Conservation (phyloP, 495 filamentous ascomycete genomes). For the Penicillium bialowiezense region DNA sequence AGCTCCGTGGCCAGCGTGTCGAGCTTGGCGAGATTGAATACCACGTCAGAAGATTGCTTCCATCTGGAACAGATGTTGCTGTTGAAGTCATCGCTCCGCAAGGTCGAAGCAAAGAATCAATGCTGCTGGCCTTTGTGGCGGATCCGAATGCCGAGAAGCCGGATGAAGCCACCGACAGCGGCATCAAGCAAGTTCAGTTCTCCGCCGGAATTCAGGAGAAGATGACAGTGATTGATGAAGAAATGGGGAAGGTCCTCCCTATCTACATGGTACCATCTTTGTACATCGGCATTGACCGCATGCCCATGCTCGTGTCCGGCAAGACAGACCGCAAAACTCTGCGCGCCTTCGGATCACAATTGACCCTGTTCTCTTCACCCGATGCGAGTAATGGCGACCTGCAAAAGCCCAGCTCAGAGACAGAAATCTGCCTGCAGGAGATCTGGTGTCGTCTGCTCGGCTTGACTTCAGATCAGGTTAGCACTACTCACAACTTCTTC, state of each 20-base stretch:
- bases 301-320: constrained; percentile 34
- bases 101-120: not conserved
- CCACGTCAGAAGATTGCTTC: not conserved
- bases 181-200: not conserved
- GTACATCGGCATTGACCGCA: constrained; percentile 29
- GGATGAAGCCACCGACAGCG: not conserved
- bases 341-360: not conserved
- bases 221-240: not conserved
- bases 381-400: not conserved
- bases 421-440: constrained; percentile 11
- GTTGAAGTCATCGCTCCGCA: not conserved
- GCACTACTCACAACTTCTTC: constrained; percentile 48
- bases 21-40: not conserved
- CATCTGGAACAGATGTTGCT: not conserved
- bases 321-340: constrained; percentile 31
- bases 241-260: constrained; percentile 11
- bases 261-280: constrained; percentile 41
- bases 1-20: not conserved
- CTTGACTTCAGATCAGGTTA: constrained; percentile 20
- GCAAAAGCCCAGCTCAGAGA: not conserved
- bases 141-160: constrained; percentile 6
- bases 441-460: constrained; percentile 15
- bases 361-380: constrained; percentile 1
- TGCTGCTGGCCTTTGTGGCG: constrained; percentile 8
- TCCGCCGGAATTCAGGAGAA: not conserved